These are phyloP conservation scores for Mimosa bimucronata DNA, from an alignment of 306 rosid genomes.

Conservation along the genomic window DNA sequence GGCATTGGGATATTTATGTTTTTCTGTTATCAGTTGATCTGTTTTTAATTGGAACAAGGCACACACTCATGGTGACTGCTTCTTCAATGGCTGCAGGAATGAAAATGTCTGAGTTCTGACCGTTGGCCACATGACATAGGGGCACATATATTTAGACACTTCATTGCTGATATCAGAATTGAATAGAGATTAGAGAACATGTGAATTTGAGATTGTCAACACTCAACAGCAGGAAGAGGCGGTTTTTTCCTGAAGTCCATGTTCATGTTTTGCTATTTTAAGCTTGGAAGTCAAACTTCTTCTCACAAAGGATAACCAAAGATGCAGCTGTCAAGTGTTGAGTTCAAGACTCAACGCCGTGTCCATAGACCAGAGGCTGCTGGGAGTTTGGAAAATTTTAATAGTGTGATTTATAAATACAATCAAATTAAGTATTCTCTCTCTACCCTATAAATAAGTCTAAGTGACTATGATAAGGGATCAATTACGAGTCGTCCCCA, in stretches of 20 bases:
- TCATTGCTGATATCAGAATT: too few species aligned
- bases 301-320: background rate
- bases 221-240: background rate
- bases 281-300: slow-evolving; percentile 11
- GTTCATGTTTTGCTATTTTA: slow-evolving; percentile 1
- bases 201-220: background rate
- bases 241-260: too few species aligned
- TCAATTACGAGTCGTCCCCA: too few species aligned
- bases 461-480: too few species aligned
- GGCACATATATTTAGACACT: too few species aligned
- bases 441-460: too few species aligned
- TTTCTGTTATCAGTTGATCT: background rate
- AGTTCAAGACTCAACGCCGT: background rate
- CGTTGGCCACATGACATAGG: background rate
- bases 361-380: slow-evolving; percentile 6
- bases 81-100: background rate
- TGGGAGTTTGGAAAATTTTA: background rate
- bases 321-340: background rate
- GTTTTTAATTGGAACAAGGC: background rate
- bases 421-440: too few species aligned
- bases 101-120: background rate
- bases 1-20: background rate
- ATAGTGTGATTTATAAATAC: too few species aligned
- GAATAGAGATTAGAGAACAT: background rate
- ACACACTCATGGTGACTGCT: background rate